Conservation (phyloP, 148 eudicot genomes). For the Mesembryanthemum crystallinum region DNA sequence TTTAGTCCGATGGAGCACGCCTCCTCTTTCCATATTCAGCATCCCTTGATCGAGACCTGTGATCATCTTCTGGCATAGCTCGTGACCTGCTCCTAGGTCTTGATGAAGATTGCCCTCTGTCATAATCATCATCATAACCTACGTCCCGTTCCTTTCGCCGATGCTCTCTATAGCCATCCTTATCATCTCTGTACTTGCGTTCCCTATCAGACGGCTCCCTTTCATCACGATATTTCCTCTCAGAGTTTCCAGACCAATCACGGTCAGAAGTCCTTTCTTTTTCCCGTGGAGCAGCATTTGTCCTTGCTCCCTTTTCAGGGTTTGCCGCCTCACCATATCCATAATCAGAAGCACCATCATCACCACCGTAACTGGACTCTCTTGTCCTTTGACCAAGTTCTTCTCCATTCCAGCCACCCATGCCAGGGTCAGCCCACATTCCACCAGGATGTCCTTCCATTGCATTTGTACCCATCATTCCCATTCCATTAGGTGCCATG, state of each 20-base stretch:
- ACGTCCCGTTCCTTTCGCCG: slow-evolving; percentile 60
- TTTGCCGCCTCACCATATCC: slow-evolving; percentile 69
- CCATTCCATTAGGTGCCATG: slow-evolving; percentile 77
- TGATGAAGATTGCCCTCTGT: slow-evolving; percentile 71
- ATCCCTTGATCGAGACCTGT: slow-evolving; percentile 78
- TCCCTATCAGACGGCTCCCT: slow-evolving; percentile 71
- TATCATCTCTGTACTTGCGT: slow-evolving; percentile 62
- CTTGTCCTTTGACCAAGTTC: slow-evolving; percentile 68
- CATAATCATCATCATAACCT: slow-evolving; percentile 78
- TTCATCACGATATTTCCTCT: slow-evolving; percentile 73
- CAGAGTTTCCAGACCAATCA: slow-evolving; percentile 69
- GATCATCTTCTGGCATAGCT: slow-evolving; percentile 65
- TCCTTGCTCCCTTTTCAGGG: slow-evolving; percentile 56
- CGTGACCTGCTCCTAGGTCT: slow-evolving; percentile 79
- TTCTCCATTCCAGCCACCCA: slow-evolving; percentile 80
- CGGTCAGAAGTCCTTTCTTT: slow-evolving; percentile 72
- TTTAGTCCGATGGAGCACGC: slow-evolving; percentile 69
- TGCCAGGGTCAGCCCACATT: slow-evolving; percentile 73
- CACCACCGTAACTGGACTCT: slow-evolving; percentile 87
- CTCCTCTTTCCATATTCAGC: slow-evolving; percentile 84
- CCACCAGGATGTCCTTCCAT: slow-evolving; percentile 71
- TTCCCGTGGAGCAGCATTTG: slow-evolving; percentile 62
- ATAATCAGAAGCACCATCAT: slow-evolving; percentile 81
- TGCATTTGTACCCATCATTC: slow-evolving; percentile 65
- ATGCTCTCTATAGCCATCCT: slow-evolving; percentile 59